Evolutionary conservation across 495 filamentous ascomycete species (phyloP).

Genomic region (Annulohypoxylon moriforme): DNA sequence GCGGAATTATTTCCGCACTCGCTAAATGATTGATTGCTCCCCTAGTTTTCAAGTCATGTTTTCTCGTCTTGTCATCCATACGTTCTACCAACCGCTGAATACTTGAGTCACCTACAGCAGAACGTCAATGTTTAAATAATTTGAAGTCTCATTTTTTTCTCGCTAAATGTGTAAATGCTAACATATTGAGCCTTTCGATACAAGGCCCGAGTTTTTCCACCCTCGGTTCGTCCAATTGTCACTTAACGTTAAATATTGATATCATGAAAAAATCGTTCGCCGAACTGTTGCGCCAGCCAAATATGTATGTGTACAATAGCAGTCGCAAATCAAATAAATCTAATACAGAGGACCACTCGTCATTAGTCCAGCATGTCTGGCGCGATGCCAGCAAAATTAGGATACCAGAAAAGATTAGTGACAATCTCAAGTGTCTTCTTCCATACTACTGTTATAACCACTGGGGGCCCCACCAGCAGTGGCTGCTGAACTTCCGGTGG

Average conservation of each 20-base stretch:
- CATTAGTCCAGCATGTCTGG: not conserved
- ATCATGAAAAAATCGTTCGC: conserved; percentile 12
- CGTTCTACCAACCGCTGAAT: no score
- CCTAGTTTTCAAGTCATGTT: no score
- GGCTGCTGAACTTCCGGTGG: conserved; percentile 57
- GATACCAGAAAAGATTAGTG: not conserved
- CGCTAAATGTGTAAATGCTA: not conserved
- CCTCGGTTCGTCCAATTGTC: not conserved
- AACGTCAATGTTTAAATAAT: not conserved
- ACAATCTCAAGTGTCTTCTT: conserved; percentile 42
- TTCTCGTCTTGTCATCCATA: no score
- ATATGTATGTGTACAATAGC: not conserved
- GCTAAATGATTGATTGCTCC: no score
- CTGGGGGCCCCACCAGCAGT: conserved; percentile 58
- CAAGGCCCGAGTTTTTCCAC: not conserved
- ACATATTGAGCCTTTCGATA: not conserved
- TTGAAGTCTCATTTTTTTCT: not conserved
- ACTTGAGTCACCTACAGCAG: not conserved
- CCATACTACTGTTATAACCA: conserved; percentile 54
- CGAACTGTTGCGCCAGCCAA: conserved; percentile 16
- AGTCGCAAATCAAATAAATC: not conserved
- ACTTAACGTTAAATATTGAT: not conserved
- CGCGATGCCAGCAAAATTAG: not conserved
- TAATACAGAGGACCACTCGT: not conserved
- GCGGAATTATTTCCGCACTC: no score